Evolutionary conservation across 169 alveolate genomes (phyloP), one percentile per base, ranked within the genome.

Genomic region (Theileria equi): DNA sequence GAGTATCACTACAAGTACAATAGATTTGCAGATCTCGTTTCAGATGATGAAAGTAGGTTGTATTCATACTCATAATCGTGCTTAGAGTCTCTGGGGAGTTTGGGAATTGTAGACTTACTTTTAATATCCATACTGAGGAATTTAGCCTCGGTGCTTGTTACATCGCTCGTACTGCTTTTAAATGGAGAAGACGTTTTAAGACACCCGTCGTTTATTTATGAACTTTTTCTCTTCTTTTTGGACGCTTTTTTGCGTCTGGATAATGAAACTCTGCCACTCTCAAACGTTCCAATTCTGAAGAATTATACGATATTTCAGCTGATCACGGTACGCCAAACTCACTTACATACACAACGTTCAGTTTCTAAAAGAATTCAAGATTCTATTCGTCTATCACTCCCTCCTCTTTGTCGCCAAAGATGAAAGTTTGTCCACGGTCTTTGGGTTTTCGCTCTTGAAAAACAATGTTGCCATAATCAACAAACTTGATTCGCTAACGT

Each of bases 161-260:
- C 70, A 43, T 63, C 23, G 43, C 7, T 74, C 21, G 49, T 61
- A 17, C 23, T 74, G 7, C 11, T 74, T 16, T 1, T 58, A 16
- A 49, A 62, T 72, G 72, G 72, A 19, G 47, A 57, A 44, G 38
- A 35, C 34, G 35, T 62, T 34, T 5, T 74, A 7, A 60, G 64
- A 49, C 45, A 21, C 16, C 26, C 80, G 0, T 53, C 60, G 13
- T 48, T 74, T 45, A 29, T 64, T 16, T 74, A 74, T 53, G 79
- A 55, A 43, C 3, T 74, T 3, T 74, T 74, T 40, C 53, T 59
- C 55, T 26, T 58, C 49, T 54, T 53, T 3, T 50, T 74, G 17
- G 84, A 74, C 48, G 47, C 65, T 19, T 74, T 64, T 31, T 58
- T 74, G 45, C 74, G 84, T 10, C 48, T 74, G 21, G 29, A 77